phyloP scores from a whole-genome alignment of 441 rosid genomes.

The Brassica balearica region DNA sequence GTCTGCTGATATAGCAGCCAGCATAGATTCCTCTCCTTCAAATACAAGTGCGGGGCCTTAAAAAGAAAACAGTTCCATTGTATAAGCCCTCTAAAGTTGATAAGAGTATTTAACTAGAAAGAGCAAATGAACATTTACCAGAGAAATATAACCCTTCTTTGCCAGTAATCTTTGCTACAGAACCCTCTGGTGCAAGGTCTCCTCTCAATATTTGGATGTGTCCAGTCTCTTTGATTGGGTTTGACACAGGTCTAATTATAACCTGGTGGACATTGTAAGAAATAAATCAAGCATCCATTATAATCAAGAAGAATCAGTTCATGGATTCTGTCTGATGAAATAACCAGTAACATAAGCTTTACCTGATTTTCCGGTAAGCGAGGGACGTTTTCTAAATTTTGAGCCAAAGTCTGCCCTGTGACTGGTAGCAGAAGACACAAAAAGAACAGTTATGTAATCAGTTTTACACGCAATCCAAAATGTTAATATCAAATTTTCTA shows the following conservation, averaged over 20 bases:
- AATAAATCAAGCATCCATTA: conserved; percentile 23
- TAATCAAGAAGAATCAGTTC: conserved; percentile 10
- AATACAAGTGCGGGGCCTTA: conserved; percentile 70
- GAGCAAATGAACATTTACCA: conserved; percentile 47
- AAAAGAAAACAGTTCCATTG: too few relatives aligned
- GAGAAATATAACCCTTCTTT: conserved; percentile 95
- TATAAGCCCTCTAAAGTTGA: too few relatives aligned
- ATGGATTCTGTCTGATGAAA: neutral
- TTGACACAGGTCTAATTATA: conserved; percentile 71
- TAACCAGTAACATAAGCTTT: neutral
- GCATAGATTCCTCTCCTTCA: conserved; percentile 96
- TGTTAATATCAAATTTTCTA: too few relatives aligned
- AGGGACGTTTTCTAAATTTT: conserved; percentile 73
- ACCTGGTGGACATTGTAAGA: conserved; percentile 53
- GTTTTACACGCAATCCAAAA: neutral
- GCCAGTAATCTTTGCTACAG: conserved; percentile 98
- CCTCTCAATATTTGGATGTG: conserved; percentile 89
- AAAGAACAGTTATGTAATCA: conserved; percentile 5
- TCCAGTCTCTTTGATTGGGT: conserved; percentile 94
- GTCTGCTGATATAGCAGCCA: conserved; percentile 79
- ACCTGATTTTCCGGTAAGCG: conserved; percentile 86
- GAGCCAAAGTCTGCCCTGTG: conserved; percentile 91
- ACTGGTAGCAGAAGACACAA: conserved; percentile 51
- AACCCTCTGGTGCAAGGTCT: conserved; percentile 95
- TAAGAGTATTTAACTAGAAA: neutral